Evolutionary conservation across 2,329 filamentous ascomycete species (phyloP).

Genomic region (Gremmenia infestans): DNA sequence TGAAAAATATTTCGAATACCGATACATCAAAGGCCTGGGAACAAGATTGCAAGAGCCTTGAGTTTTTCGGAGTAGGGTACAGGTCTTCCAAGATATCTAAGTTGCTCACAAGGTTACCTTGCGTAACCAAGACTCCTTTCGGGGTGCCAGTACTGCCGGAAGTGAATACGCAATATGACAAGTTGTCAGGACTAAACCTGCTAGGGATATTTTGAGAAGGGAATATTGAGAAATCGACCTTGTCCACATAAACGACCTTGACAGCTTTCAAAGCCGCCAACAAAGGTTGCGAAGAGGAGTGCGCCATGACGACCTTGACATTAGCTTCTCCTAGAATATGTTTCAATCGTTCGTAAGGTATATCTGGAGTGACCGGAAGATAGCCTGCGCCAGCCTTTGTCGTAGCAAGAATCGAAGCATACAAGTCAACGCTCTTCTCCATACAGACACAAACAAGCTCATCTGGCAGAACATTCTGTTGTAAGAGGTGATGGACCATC

Average conservation of each 20-base stretch:
- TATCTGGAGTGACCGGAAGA: conserved; percentile 71
- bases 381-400: conserved; percentile 74
- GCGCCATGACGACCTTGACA: conserved; percentile 42
- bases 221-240: conserved; percentile 18
- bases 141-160: conserved; percentile 74
- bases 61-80: conserved; percentile 51
- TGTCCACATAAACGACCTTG: conserved; percentile 28
- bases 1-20: conserved; percentile 85
- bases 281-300: conserved; percentile 26
- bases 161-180: conserved; percentile 78
- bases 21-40: conserved; percentile 85
- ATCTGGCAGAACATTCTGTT: conserved; percentile 43
- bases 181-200: conserved; percentile 12
- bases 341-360: conserved; percentile 55
- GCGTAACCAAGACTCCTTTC: conserved; percentile 75
- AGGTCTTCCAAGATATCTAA: conserved; percentile 59
- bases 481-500: conserved; percentile 52
- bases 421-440: conserved; percentile 70
- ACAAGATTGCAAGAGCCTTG: conserved; percentile 71
- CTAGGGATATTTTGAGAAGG: conserved; percentile 16
- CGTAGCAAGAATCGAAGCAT: conserved; percentile 68
- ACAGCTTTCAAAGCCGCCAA: conserved; percentile 17
- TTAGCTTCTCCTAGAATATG: conserved; percentile 59
- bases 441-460: conserved; percentile 68
- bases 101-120: conserved; percentile 72